Evolutionary conservation across 1,284 basidiomycete species (phyloP).

Genomic region (Flammula alnicola): DNA sequence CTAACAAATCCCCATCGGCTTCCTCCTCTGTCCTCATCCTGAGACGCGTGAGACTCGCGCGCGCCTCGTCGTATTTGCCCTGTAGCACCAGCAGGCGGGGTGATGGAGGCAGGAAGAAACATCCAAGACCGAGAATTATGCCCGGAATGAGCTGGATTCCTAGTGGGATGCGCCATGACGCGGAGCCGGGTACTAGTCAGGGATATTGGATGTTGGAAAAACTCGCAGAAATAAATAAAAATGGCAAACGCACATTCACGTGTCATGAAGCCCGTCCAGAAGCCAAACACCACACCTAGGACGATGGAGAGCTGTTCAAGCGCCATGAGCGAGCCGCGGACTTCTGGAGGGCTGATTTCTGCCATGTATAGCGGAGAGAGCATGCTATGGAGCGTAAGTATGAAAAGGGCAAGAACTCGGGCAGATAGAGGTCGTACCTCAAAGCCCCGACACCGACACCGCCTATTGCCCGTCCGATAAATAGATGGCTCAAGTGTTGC

Average conservation of each 20-base stretch:
- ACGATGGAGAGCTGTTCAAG: constrained; percentile 83
- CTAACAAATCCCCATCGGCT: constrained; percentile 51
- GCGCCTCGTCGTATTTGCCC: constrained; percentile 59
- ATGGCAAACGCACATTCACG: constrained; percentile 54
- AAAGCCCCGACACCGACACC: constrained; percentile 82
- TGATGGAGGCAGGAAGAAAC: constrained; percentile 71
- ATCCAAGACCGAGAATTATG: constrained; percentile 63
- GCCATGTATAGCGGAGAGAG: constrained; percentile 82
- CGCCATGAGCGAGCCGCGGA: constrained; percentile 80
- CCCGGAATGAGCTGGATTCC: constrained; percentile 76
- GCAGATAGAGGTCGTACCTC: constrained; percentile 51
- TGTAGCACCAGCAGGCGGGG: constrained; percentile 69
- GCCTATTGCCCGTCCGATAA: constrained; percentile 72
- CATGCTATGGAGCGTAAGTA: constrained; percentile 53
- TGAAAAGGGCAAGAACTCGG: constrained; percentile 1
- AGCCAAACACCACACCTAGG: constrained; percentile 76
- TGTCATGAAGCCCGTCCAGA: constrained; percentile 81
- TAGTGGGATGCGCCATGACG: constrained; percentile 79
- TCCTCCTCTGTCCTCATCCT: constrained; percentile 42
- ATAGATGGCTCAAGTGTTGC: constrained; percentile 56
- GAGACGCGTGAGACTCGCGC: constrained; percentile 54
- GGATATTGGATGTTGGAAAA: not conserved
- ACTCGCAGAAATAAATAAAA: not conserved
- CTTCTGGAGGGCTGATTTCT: constrained; percentile 81
- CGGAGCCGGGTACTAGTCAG: constrained; percentile 53